phyloP scores from a whole-genome alignment of 345 rosid genomes.

The Alliaria petiolata region DNA sequence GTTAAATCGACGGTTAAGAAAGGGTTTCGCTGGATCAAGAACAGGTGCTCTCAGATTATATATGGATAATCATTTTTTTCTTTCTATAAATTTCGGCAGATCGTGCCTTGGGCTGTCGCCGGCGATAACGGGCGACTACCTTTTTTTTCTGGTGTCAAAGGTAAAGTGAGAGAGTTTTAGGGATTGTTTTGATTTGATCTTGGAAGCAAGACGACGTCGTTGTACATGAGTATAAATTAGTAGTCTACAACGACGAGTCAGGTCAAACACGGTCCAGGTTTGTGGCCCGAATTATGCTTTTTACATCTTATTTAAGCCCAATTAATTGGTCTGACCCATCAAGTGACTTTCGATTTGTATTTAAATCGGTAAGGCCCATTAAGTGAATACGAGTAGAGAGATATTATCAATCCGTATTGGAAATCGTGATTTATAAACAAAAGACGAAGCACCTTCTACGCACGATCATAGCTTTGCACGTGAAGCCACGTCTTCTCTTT shows the following conservation, averaged over 20 bases:
- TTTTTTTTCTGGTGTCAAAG: neutral
- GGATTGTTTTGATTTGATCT: neutral
- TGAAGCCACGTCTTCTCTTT: slow-evolving; percentile 30
- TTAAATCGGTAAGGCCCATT: too few species aligned
- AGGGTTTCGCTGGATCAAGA: slow-evolving; percentile 65
- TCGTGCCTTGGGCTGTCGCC: neutral
- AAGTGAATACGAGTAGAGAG: neutral
- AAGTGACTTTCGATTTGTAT: neutral
- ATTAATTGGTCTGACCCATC: neutral
- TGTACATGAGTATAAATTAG: neutral
- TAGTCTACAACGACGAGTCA: neutral
- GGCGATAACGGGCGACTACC: too few species aligned
- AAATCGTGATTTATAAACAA: neutral
- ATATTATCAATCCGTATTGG: neutral
- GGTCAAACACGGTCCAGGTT: neutral
- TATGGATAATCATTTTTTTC: slow-evolving; percentile 27
- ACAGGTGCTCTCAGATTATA: slow-evolving; percentile 45
- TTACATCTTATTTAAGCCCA: slow-evolving; percentile 7
- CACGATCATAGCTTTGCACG: slow-evolving; percentile 32
- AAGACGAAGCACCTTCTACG: slow-evolving; percentile 19
- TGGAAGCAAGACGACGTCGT: neutral
- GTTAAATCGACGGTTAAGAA: slow-evolving; percentile 50
- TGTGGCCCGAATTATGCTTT: neutral
- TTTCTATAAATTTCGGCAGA: neutral
- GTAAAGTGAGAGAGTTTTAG: neutral